Evolutionary conservation across 2,329 filamentous ascomycete genomes (phyloP).

Genomic region (Atkinsonella hypoxylon): DNA sequence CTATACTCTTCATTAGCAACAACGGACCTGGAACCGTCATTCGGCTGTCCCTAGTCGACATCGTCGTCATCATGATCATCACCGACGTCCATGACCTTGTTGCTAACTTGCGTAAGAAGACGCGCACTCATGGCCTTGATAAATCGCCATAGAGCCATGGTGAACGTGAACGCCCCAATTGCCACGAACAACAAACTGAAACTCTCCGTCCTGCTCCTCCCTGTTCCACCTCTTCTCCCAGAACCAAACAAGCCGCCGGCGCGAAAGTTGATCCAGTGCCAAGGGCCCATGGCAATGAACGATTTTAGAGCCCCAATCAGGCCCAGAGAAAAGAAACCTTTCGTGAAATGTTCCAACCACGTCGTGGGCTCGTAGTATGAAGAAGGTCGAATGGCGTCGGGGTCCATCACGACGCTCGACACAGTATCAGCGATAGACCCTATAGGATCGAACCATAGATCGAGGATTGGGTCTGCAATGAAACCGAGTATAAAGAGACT

Average conservation of each 20-base stretch:
- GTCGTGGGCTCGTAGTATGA: slow-evolving; percentile 39
- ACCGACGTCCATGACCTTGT: slow-evolving; percentile 74
- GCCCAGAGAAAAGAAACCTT: slow-evolving; percentile 83
- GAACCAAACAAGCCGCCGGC: slow-evolving; percentile 42
- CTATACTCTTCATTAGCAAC: slow-evolving; percentile 1
- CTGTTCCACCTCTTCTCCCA: slow-evolving; percentile 46
- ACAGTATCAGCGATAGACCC: slow-evolving; percentile 46
- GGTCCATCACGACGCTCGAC: slow-evolving; percentile 30
- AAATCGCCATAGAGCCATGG: slow-evolving; percentile 75
- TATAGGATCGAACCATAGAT: slow-evolving; percentile 71
- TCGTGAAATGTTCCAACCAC: slow-evolving; percentile 77
- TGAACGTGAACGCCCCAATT: slow-evolving; percentile 68
- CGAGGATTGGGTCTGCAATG: slow-evolving; percentile 83
- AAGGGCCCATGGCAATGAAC: slow-evolving; percentile 60
- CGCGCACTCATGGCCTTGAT: slow-evolving; percentile 62
- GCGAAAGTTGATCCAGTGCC: slow-evolving; percentile 66
- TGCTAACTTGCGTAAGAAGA: slow-evolving; percentile 65
- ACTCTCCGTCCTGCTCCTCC: slow-evolving; percentile 65
- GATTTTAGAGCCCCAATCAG: slow-evolving; percentile 77
- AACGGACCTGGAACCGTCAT: not conserved
- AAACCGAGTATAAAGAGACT: slow-evolving; percentile 79
- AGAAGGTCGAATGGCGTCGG: slow-evolving; percentile 22
- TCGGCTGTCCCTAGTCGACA: slow-evolving; percentile 16
- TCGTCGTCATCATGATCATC: slow-evolving; percentile 34
- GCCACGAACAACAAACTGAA: slow-evolving; percentile 70